These are phyloP conservation scores for Exophiala oligosperma DNA, from an alignment of 2,329 filamentous ascomycete species.

Conservation along the genomic window DNA sequence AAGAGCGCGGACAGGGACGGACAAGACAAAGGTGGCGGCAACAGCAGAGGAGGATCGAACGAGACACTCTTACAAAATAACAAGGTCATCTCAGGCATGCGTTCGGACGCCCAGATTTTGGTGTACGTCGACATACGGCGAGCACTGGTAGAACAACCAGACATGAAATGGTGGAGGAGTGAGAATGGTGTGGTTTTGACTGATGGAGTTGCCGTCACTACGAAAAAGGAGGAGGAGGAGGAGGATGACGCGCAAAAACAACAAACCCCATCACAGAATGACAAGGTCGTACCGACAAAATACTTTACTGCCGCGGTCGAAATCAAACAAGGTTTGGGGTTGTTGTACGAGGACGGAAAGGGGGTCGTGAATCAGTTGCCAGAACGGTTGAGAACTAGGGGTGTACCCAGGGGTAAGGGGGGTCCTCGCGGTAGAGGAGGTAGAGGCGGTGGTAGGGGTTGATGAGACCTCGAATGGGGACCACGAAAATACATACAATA, in stretches of 20 bases:
- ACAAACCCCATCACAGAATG: not conserved
- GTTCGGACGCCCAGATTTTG: slow-evolving; percentile 72
- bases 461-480: not conserved
- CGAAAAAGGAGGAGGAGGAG: too few species aligned
- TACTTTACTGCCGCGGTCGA: slow-evolving; percentile 75
- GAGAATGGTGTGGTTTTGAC: slow-evolving; percentile 73
- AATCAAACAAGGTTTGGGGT: slow-evolving; percentile 69
- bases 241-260: not conserved
- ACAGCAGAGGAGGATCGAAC: not conserved
- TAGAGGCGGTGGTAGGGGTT: not conserved
- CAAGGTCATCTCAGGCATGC: slow-evolving; percentile 75
- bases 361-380: slow-evolving; percentile 51
- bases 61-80: slow-evolving; percentile 21
- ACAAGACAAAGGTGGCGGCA: slow-evolving; percentile 45
- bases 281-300: slow-evolving; percentile 56
- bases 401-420: slow-evolving; percentile 36
- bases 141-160: slow-evolving; percentile 54
- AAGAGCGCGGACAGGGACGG: not conserved
- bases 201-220: slow-evolving; percentile 41
- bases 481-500: too few species aligned
- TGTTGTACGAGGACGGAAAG: slow-evolving; percentile 64
- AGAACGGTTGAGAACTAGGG: slow-evolving; percentile 43
- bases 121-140: slow-evolving; percentile 72
- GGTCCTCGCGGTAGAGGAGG: slow-evolving; percentile 7
- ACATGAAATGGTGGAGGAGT: slow-evolving; percentile 72